Conservation (phyloP, 2,329 filamentous ascomycete species). For the Epichloe gansuensis region DNA sequence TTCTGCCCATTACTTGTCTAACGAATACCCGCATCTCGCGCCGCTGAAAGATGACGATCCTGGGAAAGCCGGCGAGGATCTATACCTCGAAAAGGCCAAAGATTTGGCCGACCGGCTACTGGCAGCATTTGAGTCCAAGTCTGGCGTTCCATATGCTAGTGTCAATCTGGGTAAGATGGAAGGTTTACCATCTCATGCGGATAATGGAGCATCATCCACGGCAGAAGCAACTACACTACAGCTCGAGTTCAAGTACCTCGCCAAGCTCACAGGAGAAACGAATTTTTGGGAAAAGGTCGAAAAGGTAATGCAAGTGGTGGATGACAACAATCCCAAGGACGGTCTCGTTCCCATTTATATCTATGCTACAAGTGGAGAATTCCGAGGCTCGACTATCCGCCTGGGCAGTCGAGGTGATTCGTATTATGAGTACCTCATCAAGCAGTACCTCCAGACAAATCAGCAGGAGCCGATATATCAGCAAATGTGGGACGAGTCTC, state of each 20-base stretch:
- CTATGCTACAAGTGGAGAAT: slow-evolving; percentile 64
- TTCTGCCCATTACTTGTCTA: slow-evolving; percentile 91
- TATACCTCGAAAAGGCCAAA: slow-evolving; percentile 92
- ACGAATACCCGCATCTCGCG: slow-evolving; percentile 66
- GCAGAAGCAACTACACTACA: slow-evolving; percentile 88
- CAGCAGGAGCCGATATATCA: slow-evolving; percentile 75
- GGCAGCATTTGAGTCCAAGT: slow-evolving; percentile 75
- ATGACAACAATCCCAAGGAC: slow-evolving; percentile 66
- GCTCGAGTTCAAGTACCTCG: slow-evolving; percentile 93
- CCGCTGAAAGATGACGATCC: slow-evolving; percentile 59
- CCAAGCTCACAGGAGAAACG: slow-evolving; percentile 85
- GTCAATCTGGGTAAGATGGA: slow-evolving; percentile 70
- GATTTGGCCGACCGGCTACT: slow-evolving; percentile 82
- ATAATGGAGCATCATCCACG: slow-evolving; percentile 81
- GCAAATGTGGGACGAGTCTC: slow-evolving; percentile 84
- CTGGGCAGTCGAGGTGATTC: slow-evolving; percentile 91
- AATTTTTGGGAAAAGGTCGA: slow-evolving; percentile 89
- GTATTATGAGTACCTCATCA: slow-evolving; percentile 98
- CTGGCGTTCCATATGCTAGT: slow-evolving; percentile 81
- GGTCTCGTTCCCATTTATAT: slow-evolving; percentile 90
- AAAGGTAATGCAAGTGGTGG: slow-evolving; percentile 82
- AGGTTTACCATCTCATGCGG: slow-evolving; percentile 70
- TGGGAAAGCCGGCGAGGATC: slow-evolving; percentile 66
- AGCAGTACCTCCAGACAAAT: slow-evolving; percentile 92
- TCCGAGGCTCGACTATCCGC: slow-evolving; percentile 75